Percentiles rank a stretch among this genome's conserved stretches.
Conservation (phyloP, 495 filamentous ascomycete species). For the Podospora australis region DNA sequence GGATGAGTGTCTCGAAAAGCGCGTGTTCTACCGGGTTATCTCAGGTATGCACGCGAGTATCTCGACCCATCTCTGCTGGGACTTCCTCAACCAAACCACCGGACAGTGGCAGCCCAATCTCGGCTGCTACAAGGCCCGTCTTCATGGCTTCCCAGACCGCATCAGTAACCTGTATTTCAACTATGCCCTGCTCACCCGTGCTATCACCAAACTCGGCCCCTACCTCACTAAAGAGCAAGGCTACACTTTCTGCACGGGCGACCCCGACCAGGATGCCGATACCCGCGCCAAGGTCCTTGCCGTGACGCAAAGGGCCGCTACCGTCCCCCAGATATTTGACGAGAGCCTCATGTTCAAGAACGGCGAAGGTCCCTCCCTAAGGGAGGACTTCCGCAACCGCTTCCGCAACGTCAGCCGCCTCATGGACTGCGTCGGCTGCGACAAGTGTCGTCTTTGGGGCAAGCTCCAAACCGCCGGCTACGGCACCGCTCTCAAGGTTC, state of each 20-base stretch:
- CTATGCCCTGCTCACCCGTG: constrained; percentile 87
- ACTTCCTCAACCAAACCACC: constrained; percentile 92
- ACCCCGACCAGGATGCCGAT: constrained; percentile 64
- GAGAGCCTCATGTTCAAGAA: constrained; percentile 89
- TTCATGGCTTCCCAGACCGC: constrained; percentile 79
- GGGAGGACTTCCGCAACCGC: constrained; percentile 95
- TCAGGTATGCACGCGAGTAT: constrained; percentile 98
- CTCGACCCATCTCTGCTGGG: constrained; percentile 91
- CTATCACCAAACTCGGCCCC: constrained; percentile 82
- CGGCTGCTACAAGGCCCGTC: constrained; percentile 76
- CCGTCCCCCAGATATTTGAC: constrained; percentile 76
- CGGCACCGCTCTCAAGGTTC: constrained; percentile 87
- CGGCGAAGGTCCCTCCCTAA: constrained; percentile 62
- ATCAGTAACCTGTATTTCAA: constrained; percentile 99
- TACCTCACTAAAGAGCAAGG: constrained; percentile 50
- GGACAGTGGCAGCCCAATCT: constrained; percentile 92
- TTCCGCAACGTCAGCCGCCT: constrained; percentile 93
- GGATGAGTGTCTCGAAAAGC: constrained; percentile 93
- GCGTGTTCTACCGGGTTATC: constrained; percentile 90
- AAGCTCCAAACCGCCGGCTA: constrained; percentile 96
- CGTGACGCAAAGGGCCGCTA: constrained; percentile 61
- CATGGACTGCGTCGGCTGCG: constrained; percentile 98
- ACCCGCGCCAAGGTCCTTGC: constrained; percentile 74
- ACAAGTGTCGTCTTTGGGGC: constrained; percentile 97
- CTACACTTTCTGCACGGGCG: constrained; percentile 91